Evolutionary conservation across 2,329 filamentous ascomycete genomes (phyloP).

Genomic region (Xylariaceae sp.): DNA sequence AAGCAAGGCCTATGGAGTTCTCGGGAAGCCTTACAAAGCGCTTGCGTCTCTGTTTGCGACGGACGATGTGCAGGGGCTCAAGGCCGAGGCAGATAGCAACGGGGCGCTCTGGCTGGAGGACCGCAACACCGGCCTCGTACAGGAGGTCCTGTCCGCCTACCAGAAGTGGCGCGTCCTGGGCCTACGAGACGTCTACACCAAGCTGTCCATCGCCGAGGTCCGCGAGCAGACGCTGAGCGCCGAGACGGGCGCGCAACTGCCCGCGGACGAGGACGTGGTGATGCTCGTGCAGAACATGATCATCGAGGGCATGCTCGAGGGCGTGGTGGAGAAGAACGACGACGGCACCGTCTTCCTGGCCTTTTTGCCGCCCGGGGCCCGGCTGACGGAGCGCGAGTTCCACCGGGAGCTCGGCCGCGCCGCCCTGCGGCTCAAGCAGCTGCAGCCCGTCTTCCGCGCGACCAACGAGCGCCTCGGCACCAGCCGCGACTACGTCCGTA

Average conservation of each 20-base stretch:
- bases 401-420: conserved; percentile 36
- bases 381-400: conserved; percentile 44
- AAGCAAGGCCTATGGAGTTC: conserved; percentile 38
- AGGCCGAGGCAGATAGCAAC: conserved; percentile 55
- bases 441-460: conserved; percentile 41
- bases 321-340: conserved; percentile 39
- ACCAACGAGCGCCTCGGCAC: conserved; percentile 46
- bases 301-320: conserved; percentile 42
- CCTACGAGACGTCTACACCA: conserved; percentile 63
- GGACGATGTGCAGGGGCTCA: conserved; percentile 46
- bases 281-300: conserved; percentile 49
- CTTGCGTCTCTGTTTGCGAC: conserved; percentile 63
- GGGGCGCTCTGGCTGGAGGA: conserved; percentile 58
- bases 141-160: conserved; percentile 62
- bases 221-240: conserved; percentile 44
- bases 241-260: conserved; percentile 39
- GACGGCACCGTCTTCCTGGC: conserved; percentile 40
- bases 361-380: conserved; percentile 37
- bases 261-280: conserved; percentile 35
- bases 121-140: conserved; percentile 63
- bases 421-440: conserved; percentile 33
- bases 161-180: conserved; percentile 68
- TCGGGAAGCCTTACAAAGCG: conserved; percentile 63
- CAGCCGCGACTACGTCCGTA: conserved; percentile 49
- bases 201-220: conserved; percentile 48